These are phyloP conservation scores for Paralagenidium karlingii DNA, from an alignment of 352 stramenopile species.

Conservation along the genomic window DNA sequence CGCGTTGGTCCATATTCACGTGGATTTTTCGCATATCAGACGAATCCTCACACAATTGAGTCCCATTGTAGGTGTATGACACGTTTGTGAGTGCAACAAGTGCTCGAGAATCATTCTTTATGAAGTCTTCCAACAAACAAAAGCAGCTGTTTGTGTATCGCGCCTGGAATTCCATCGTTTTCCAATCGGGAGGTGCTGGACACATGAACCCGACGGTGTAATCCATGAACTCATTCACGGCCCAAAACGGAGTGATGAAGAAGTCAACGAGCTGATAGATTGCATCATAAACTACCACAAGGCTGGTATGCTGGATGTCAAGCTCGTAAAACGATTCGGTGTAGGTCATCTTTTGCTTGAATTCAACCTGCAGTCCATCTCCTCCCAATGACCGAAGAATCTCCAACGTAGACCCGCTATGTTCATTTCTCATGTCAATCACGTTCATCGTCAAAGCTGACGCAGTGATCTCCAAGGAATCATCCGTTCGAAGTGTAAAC, in stretches of 20 bases:
- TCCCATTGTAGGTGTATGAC: slow-evolving; percentile 45
- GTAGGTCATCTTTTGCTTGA: slow-evolving; percentile 65
- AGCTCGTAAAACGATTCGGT: slow-evolving; percentile 51
- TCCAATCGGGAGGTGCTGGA: slow-evolving; percentile 50
- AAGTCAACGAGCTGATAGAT: slow-evolving; percentile 49
- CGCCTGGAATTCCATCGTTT: slow-evolving; percentile 64
- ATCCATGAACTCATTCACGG: slow-evolving; percentile 24
- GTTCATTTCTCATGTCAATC: slow-evolving; percentile 43
- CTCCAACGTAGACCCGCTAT: slow-evolving; percentile 40
- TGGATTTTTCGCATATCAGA: slow-evolving; percentile 72
- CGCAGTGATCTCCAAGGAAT: slow-evolving; percentile 57
- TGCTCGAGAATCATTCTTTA: slow-evolving; percentile 44
- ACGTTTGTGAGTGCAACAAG: slow-evolving; percentile 66
- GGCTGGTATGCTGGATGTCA: slow-evolving; percentile 69
- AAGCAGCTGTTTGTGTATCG: slow-evolving; percentile 55
- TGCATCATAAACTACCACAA: slow-evolving; percentile 55
- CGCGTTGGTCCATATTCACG: slow-evolving; percentile 63
- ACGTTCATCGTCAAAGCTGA: slow-evolving; percentile 42
- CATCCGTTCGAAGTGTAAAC: slow-evolving; percentile 69
- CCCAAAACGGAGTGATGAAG: slow-evolving; percentile 46
- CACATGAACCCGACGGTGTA: slow-evolving; percentile 63
- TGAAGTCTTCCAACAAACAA: slow-evolving; percentile 77
- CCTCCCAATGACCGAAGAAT: slow-evolving; percentile 54
- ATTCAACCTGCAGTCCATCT: slow-evolving; percentile 64
- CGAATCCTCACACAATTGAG: slow-evolving; percentile 31